These are phyloP conservation scores for Crataegus laevigata DNA, from an alignment of 306 rosid species.

Conservation along the genomic window DNA sequence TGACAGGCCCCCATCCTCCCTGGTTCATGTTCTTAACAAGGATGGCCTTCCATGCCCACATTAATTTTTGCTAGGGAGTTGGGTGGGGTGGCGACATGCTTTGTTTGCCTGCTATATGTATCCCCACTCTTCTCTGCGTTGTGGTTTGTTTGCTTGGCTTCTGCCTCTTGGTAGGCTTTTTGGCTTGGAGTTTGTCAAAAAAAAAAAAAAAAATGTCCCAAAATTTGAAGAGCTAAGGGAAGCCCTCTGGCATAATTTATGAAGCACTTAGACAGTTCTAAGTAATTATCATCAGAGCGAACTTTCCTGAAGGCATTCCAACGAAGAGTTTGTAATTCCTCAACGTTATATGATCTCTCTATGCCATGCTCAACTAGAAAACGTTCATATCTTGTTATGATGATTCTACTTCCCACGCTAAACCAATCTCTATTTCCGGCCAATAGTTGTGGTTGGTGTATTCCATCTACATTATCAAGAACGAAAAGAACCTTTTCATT, in stretches of 20 bases:
- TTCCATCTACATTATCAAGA: constrained; percentile 19
- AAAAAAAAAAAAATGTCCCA: constrained; percentile 21
- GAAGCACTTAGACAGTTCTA: not conserved
- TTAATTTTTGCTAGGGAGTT: no score
- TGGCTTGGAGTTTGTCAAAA: no score
- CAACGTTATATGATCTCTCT: no score
- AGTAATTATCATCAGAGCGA: not conserved
- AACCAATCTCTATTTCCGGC: constrained; percentile 8
- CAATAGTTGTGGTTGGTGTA: constrained; percentile 20
- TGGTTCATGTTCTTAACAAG: no score
- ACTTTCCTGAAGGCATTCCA: not conserved
- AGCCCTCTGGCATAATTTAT: constrained; percentile 6
- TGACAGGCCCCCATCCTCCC: no score
- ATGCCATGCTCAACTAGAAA: not conserved
- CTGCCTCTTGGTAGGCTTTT: no score
- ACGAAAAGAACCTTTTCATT: not conserved
- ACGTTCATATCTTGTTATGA: constrained; percentile 17
- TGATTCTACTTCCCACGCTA: constrained; percentile 23
- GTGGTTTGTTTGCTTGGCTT: no score
- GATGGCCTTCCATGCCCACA: no score
- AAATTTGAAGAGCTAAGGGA: constrained; percentile 25
- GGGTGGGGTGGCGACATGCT: no score
- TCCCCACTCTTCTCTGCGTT: no score
- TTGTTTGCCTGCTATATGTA: no score
- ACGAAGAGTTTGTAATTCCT: not conserved